phyloP scores from a whole-genome alignment of 306 rosid genomes.

The Neltuma alba region DNA sequence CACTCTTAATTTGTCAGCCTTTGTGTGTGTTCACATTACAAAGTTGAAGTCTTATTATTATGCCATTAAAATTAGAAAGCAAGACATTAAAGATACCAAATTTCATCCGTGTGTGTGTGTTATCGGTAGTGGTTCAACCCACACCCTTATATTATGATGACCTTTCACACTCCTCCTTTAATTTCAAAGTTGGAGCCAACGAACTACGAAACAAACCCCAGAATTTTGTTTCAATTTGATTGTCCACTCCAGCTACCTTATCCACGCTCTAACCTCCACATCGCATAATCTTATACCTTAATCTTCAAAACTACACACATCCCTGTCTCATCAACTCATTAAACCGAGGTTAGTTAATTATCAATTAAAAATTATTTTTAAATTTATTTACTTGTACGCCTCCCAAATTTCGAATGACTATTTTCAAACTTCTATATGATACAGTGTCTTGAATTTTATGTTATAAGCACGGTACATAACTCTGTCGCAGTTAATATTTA shows the following conservation, averaged over 20 bases:
- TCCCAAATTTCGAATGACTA: neutral
- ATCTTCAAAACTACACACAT: neutral
- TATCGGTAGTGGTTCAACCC: constrained; percentile 63
- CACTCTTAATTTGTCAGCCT: constrained; percentile 49
- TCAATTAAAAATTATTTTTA: neutral
- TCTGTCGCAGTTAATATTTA: too few species aligned
- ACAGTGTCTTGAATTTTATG: too few species aligned
- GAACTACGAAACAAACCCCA: constrained; percentile 37
- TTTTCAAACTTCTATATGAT: too few species aligned
- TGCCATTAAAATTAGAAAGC: neutral
- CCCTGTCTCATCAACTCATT: neutral
- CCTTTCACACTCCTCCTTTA: neutral
- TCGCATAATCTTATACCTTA: neutral
- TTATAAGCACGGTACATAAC: too few species aligned
- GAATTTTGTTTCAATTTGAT: constrained; percentile 42
- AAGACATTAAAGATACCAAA: constrained; percentile 27
- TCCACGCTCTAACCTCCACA: constrained; percentile 31
- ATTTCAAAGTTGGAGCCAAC: constrained; percentile 24
- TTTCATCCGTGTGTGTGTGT: constrained; percentile 37
- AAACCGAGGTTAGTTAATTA: neutral
- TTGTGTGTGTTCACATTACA: constrained; percentile 36
- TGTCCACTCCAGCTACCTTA: constrained; percentile 40
- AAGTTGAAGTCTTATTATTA: neutral
- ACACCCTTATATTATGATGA: neutral
- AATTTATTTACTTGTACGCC: neutral